phyloP scores from a whole-genome alignment of 495 filamentous ascomycete genomes.

The Elaphomyces granulatus region DNA sequence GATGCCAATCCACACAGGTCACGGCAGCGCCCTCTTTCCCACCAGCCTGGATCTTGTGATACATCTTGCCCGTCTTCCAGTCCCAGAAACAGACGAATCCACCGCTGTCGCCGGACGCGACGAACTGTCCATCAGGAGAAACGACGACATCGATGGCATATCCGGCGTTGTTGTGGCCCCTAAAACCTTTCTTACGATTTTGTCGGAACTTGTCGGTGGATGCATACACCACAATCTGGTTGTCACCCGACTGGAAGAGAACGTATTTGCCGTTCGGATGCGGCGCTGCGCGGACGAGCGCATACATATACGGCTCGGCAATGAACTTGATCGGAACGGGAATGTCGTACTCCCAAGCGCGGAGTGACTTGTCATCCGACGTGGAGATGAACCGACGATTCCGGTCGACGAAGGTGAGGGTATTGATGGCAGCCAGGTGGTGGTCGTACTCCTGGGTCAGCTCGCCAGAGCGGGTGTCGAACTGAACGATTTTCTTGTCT shows the following conservation, averaged over 20 bases:
- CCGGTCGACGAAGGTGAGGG: constrained; percentile 89
- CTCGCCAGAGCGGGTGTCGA: constrained; percentile 73
- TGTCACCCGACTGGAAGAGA: constrained; percentile 82
- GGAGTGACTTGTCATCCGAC: constrained; percentile 86
- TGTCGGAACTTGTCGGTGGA: constrained; percentile 89
- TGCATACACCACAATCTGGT: constrained; percentile 93
- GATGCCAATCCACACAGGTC: constrained; percentile 79
- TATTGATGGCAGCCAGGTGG: constrained; percentile 94
- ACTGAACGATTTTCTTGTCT: constrained; percentile 98
- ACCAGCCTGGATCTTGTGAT: constrained; percentile 77
- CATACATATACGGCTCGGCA: constrained; percentile 94
- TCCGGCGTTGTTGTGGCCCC: constrained; percentile 88
- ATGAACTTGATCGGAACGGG: constrained; percentile 82
- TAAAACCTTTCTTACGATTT: constrained; percentile 92
- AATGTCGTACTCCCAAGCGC: constrained; percentile 97
- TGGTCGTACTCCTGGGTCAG: constrained; percentile 97
- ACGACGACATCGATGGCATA: constrained; percentile 83
- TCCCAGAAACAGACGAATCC: constrained; percentile 96
- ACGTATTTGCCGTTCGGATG: constrained; percentile 90
- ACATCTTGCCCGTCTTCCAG: constrained; percentile 98
- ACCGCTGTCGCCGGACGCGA: constrained; percentile 67
- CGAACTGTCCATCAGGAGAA: constrained; percentile 80
- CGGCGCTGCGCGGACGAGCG: constrained; percentile 61
- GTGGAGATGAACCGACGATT: constrained; percentile 95
- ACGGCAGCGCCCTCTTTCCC: constrained; percentile 49